These are phyloP conservation scores for Pseudocercospora pini-densiflorae DNA, from an alignment of 2,329 filamentous ascomycete genomes.

Conservation along the genomic window DNA sequence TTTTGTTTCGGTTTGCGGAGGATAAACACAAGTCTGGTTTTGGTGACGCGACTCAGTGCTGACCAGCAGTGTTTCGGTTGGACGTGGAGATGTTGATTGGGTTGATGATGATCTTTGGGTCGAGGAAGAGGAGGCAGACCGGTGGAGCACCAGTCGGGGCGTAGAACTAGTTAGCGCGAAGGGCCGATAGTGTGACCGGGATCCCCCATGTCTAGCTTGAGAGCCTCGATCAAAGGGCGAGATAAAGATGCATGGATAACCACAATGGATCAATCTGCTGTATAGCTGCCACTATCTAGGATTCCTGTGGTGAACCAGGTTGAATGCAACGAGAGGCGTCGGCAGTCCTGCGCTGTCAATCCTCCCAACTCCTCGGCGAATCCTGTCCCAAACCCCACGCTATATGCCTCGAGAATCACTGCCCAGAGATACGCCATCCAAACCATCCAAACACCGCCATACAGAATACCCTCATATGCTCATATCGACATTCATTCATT, in stretches of 20 bases:
- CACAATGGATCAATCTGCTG: neutral
- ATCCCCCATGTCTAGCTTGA: too few relatives aligned
- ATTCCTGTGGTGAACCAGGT: neutral
- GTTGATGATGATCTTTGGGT: neutral
- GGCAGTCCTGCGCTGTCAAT: neutral
- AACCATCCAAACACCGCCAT: conserved; percentile 8
- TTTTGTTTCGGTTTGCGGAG: conserved; percentile 6
- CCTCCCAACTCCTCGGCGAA: neutral
- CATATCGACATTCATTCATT: neutral
- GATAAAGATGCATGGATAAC: neutral
- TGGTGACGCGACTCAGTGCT: conserved; percentile 7
- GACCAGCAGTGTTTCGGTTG: neutral
- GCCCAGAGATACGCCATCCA: neutral
- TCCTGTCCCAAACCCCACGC: conserved; percentile 1
- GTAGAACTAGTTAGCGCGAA: too few relatives aligned
- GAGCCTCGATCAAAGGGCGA: too few relatives aligned
- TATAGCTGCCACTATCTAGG: neutral
- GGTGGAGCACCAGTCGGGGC: too few relatives aligned
- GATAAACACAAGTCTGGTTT: neutral
- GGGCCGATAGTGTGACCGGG: too few relatives aligned
- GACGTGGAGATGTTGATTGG: neutral
- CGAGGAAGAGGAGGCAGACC: neutral
- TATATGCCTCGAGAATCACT: neutral
- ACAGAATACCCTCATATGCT: conserved; percentile 9
- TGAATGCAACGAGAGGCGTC: neutral